Evolutionary conservation across 1,284 basidiomycete species (phyloP).

Genomic region (Pyrrhoderma noxium): DNA sequence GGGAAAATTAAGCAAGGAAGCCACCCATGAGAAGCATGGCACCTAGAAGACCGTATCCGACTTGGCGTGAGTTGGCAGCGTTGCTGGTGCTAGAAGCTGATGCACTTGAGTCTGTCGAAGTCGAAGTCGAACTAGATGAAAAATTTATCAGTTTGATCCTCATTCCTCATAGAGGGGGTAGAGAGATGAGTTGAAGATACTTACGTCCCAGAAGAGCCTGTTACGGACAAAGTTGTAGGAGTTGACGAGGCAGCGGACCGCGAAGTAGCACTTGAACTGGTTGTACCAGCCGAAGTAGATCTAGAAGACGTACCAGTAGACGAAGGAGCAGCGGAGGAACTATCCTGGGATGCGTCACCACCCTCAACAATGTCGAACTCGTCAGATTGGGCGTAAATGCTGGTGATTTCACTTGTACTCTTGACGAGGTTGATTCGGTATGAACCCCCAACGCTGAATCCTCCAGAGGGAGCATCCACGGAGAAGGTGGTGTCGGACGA

Average conservation of each 20-base stretch:
- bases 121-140: background rate
- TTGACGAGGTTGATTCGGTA: constrained; percentile 68
- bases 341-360: background rate
- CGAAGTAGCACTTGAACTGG: constrained; percentile 1
- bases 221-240: too few species aligned
- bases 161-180: too few species aligned
- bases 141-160: too few species aligned
- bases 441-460: constrained; percentile 46
- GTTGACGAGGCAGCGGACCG: background rate
- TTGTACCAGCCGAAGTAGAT: constrained; percentile 13
- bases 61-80: constrained; percentile 23
- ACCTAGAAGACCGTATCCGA: constrained; percentile 25
- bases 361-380: constrained; percentile 28
- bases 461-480: constrained; percentile 46
- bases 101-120: background rate
- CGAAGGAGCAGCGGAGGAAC: constrained; percentile 5
- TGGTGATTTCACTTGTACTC: constrained; percentile 35
- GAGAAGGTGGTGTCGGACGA: constrained; percentile 25
- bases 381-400: constrained; percentile 57
- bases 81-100: background rate
- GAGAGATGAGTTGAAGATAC: background rate
- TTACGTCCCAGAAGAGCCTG: background rate
- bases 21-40: constrained; percentile 27
- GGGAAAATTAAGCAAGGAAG: constrained; percentile 22
- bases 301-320: constrained; percentile 20